Conservation (phyloP, 2,329 filamentous ascomycete species). For the Trichoderma sp. region DNA sequence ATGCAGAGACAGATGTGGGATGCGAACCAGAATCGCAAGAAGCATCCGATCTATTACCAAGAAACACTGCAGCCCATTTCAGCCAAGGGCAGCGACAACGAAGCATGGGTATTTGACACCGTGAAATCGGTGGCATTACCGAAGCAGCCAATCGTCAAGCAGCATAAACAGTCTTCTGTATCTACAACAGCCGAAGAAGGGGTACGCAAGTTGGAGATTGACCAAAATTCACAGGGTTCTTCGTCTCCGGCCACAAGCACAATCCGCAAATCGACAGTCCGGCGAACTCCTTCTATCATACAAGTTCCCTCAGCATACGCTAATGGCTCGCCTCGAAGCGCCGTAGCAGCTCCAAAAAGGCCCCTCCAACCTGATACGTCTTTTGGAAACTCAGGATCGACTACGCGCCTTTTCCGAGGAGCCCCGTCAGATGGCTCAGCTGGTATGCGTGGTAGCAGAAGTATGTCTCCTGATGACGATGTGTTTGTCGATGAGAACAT, state of each 20-base stretch:
- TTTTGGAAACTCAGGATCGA: slow-evolving; percentile 91
- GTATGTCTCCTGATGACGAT: slow-evolving; percentile 47
- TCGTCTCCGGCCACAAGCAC: slow-evolving; percentile 59
- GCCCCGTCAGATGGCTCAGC: slow-evolving; percentile 72
- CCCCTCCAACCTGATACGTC: slow-evolving; percentile 88
- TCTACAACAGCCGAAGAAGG: slow-evolving; percentile 63
- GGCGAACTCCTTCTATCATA: slow-evolving; percentile 52
- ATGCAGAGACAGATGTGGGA: slow-evolving; percentile 82
- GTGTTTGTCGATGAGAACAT: slow-evolving; percentile 66
- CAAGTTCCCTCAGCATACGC: slow-evolving; percentile 40
- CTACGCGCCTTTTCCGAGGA: slow-evolving; percentile 86
- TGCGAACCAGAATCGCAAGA: slow-evolving; percentile 68
- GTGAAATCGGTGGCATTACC: slow-evolving; percentile 70
- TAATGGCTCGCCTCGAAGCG: slow-evolving; percentile 49
- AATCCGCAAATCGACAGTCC: slow-evolving; percentile 62
- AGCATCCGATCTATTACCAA: slow-evolving; percentile 84
- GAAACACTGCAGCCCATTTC: slow-evolving; percentile 80
- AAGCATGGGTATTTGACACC: slow-evolving; percentile 96
- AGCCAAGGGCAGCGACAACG: slow-evolving; percentile 67
- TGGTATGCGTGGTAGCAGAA: slow-evolving; percentile 45
- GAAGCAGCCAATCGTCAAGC: slow-evolving; percentile 52
- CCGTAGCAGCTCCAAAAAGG: slow-evolving; percentile 61
- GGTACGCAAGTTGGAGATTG: slow-evolving; percentile 63
- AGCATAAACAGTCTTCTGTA: slow-evolving; percentile 55
- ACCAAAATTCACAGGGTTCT: slow-evolving; percentile 62